phyloP scores from a whole-genome alignment of 2,329 filamentous ascomycete genomes.

The Colletotrichum graminicola region DNA sequence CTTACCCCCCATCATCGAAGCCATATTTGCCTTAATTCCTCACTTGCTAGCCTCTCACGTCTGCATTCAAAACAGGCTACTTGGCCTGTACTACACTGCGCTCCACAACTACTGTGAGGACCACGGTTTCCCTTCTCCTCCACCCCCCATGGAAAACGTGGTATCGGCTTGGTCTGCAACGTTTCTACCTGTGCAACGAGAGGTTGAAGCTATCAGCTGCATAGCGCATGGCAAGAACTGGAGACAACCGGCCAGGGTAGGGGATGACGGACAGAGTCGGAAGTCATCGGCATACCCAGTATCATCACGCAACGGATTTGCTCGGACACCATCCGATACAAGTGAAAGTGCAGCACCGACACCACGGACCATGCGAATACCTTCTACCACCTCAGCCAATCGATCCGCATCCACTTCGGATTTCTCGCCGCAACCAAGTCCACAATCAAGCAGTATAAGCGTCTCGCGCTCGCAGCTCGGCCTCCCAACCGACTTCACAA shows the following conservation, averaged over 20 bases:
- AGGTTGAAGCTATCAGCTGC: slow-evolving; percentile 74
- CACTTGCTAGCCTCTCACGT: slow-evolving; percentile 78
- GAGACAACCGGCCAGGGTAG: slow-evolving; percentile 56
- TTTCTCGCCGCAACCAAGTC: slow-evolving; percentile 47
- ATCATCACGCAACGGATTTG: slow-evolving; percentile 51
- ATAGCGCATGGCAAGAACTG: slow-evolving; percentile 77
- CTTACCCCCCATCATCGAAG: slow-evolving; percentile 78
- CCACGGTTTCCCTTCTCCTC: slow-evolving; percentile 76
- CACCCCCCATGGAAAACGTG: slow-evolving; percentile 79
- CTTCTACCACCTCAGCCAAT: slow-evolving; percentile 51
- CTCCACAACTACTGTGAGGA: slow-evolving; percentile 80
- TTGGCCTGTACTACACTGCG: slow-evolving; percentile 83
- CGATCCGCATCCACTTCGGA: slow-evolving; percentile 31
- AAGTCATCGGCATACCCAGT: slow-evolving; percentile 47
- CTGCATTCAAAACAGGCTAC: slow-evolving; percentile 80
- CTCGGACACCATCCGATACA: slow-evolving; percentile 58
- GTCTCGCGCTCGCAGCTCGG: slow-evolving; percentile 49
- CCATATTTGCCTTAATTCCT: slow-evolving; percentile 80
- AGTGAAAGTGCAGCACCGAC: slow-evolving; percentile 41
- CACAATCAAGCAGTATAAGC: slow-evolving; percentile 47
- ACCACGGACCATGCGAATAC: slow-evolving; percentile 54
- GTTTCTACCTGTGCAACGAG: slow-evolving; percentile 73
- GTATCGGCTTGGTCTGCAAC: slow-evolving; percentile 73
- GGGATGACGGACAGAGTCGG: slow-evolving; percentile 49
- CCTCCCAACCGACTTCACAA: slow-evolving; percentile 59